A percentile compares a stretch with the other conserved stretches of the same genome.
Conservation (phyloP, 306 rosid species). For the Trichosanthes truncata region DNA sequence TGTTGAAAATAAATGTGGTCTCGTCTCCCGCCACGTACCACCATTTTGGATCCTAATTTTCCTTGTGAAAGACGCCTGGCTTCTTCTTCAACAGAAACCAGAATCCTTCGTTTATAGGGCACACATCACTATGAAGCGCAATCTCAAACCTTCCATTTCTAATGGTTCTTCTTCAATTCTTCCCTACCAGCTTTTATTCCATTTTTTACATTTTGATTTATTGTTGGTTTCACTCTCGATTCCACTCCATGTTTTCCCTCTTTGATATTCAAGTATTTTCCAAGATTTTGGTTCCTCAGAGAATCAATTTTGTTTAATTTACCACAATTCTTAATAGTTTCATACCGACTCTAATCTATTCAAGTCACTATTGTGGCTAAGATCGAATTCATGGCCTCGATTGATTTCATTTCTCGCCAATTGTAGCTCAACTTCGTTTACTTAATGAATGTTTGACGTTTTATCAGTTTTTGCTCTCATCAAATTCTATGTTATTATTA, state of each 20-base stretch:
- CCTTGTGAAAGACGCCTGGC: background rate
- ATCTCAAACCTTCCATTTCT: background rate
- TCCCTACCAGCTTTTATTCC: background rate
- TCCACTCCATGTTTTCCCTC: background rate
- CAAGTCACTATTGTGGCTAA: background rate
- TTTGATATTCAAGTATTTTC: background rate
- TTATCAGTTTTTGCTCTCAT: background rate
- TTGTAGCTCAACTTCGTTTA: background rate
- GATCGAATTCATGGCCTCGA: background rate
- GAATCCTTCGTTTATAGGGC: background rate
- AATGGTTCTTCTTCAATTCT: background rate
- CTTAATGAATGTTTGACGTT: background rate
- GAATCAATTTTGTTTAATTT: background rate
- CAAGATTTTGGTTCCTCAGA: background rate
- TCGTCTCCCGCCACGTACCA: too few relatives aligned
- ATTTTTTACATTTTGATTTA: background rate
- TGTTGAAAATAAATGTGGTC: too few relatives aligned
- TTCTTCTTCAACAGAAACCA: background rate
- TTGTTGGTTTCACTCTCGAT: background rate
- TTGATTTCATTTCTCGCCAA: background rate
- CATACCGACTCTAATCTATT: background rate
- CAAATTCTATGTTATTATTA: background rate
- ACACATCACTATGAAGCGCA: background rate
- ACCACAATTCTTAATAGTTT: background rate
- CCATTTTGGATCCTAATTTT: too few relatives aligned